Conservation (phyloP, 352 stramenopile species). For the Vaucheria bursata region DNA sequence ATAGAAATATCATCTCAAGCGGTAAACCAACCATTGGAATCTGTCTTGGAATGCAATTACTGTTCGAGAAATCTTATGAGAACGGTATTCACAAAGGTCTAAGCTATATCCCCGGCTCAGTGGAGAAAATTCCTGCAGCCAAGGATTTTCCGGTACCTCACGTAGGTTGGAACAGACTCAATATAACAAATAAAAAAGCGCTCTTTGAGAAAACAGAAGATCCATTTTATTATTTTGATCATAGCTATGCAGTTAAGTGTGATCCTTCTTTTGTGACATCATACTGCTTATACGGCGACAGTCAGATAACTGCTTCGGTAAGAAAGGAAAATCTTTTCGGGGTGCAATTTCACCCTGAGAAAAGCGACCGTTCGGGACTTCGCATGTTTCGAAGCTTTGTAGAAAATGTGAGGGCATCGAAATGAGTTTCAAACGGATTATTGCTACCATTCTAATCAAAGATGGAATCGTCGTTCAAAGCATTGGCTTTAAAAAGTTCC, state of each 20-base stretch:
- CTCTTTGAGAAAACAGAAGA: conserved; percentile 21
- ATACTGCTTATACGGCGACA: background rate
- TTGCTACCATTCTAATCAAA: too few relatives aligned
- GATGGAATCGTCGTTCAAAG: background rate
- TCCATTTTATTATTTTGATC: conserved; percentile 87
- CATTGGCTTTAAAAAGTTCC: too few relatives aligned
- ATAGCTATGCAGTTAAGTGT: conserved; percentile 92
- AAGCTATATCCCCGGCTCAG: conserved; percentile 40
- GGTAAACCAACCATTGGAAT: conserved; percentile 90
- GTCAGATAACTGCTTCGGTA: conserved; percentile 80
- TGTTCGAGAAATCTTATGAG: conserved; percentile 94
- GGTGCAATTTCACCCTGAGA: conserved; percentile 98
- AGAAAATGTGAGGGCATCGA: too few relatives aligned
- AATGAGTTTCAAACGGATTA: too few relatives aligned
- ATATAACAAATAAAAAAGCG: conserved; percentile 62
- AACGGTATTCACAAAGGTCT: conserved; percentile 54
- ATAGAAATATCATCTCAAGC: too few relatives aligned
- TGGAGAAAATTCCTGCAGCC: conserved; percentile 22
- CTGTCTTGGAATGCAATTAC: conserved; percentile 93
- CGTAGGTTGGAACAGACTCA: conserved; percentile 94
- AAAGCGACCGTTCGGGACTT: conserved; percentile 85
- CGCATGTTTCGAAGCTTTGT: too few relatives aligned
- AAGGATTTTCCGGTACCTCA: conserved; percentile 71
- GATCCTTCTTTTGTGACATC: too few relatives aligned
- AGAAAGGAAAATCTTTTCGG: conserved; percentile 89